Evolutionary conservation across 371 early-diverging fungal species (phyloP).

Genomic region (Lichtheimia hyalospora): DNA sequence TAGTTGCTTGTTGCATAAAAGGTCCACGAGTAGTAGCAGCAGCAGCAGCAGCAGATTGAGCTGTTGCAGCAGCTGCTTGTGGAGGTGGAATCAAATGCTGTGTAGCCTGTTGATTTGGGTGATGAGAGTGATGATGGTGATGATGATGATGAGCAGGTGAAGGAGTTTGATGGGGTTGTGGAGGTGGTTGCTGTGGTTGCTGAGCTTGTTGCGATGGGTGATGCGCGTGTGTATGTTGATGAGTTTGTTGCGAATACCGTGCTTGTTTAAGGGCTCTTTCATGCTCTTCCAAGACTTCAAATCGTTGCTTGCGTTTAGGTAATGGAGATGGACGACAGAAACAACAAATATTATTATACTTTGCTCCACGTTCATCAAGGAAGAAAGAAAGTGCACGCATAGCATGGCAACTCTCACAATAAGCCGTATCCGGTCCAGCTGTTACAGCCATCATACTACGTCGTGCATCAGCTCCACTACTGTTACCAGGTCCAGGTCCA

Average conservation of each 20-base stretch:
- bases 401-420: constrained; percentile 10
- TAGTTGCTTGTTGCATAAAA: constrained; percentile 3
- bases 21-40: background rate
- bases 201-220: constrained; percentile 10
- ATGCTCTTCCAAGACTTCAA: constrained; percentile 13
- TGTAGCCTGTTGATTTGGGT: background rate
- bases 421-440: constrained; percentile 4
- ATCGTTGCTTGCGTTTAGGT: constrained; percentile 16
- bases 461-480: background rate
- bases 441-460: constrained; percentile 1
- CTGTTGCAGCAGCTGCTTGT: constrained; percentile 11
- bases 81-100: too few relatives aligned
- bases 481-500: constrained; percentile 1
- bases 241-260: constrained; percentile 12
- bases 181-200: constrained; percentile 4
- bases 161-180: too few relatives aligned
- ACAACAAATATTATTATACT: constrained; percentile 11
- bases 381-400: constrained; percentile 13
- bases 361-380: constrained; percentile 12
- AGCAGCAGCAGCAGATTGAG: constrained; percentile 4
- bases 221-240: constrained; percentile 1
- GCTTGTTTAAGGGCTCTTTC: constrained; percentile 14
- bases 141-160: background rate
- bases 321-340: constrained; percentile 14
- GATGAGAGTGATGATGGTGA: constrained; percentile 10